Evolutionary conservation across 2,329 filamentous ascomycete genomes (phyloP).

Genomic region (Neoscytalidium dimidiatum): DNA sequence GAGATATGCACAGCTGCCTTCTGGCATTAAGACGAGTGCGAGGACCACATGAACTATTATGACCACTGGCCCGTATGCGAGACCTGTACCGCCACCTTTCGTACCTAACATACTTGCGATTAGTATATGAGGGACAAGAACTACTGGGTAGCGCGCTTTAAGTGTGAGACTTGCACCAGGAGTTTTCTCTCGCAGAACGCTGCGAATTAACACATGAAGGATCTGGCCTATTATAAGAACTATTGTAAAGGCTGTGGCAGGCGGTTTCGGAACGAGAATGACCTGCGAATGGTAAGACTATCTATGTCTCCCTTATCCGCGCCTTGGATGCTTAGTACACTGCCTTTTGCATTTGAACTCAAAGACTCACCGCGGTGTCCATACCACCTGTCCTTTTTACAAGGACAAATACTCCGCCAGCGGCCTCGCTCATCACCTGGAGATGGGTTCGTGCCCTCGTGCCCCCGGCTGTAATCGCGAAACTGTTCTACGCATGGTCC

Average conservation of each 20-base stretch:
- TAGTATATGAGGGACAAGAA: too few relatives aligned
- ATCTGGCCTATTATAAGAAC: too few relatives aligned
- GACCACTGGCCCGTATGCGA: constrained; percentile 19
- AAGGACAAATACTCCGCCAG: constrained; percentile 50
- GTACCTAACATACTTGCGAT: not conserved
- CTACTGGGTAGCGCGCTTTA: too few relatives aligned
- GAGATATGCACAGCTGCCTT: not conserved
- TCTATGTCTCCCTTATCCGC: too few relatives aligned
- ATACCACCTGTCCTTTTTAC: constrained; percentile 60
- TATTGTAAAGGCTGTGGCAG: too few relatives aligned
- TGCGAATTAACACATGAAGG: too few relatives aligned
- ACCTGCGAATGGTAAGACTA: too few relatives aligned
- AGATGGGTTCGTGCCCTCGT: constrained; percentile 54
- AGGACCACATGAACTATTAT: not conserved
- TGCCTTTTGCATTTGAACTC: too few relatives aligned
- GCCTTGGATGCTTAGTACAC: too few relatives aligned
- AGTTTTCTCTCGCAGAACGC: too few relatives aligned
- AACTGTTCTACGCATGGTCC: constrained; percentile 49
- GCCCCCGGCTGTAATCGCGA: constrained; percentile 52
- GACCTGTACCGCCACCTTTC: constrained; percentile 20
- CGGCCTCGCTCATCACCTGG: constrained; percentile 59
- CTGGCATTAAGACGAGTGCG: not conserved
- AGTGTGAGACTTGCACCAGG: too few relatives aligned
- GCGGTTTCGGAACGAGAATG: too few relatives aligned
- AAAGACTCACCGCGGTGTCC: constrained; percentile 47